Evolutionary conservation across 805 yeast genomes (phyloP).

Genomic region (Candida silvatica): DNA sequence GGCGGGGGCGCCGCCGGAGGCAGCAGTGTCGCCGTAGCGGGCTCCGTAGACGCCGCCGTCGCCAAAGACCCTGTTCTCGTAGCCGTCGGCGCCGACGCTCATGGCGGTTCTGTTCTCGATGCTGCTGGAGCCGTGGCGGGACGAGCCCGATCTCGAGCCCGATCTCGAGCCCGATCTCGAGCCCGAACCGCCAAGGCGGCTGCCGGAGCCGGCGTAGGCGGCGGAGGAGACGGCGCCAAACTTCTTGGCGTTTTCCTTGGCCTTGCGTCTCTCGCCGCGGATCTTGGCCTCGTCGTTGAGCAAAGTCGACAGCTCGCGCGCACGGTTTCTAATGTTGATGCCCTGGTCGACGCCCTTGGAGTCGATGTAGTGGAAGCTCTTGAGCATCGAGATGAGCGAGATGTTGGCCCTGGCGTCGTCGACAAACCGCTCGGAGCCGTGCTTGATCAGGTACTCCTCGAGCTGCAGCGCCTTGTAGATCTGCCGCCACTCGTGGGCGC

Average conservation of each 20-base stretch:
- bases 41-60: slow-evolving; percentile 68
- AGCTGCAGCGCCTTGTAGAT: slow-evolving; percentile 90
- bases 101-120: slow-evolving; percentile 24
- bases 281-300: slow-evolving; percentile 70
- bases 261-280: slow-evolving; percentile 81
- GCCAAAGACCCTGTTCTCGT: slow-evolving; percentile 49
- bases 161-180: slow-evolving; percentile 25
- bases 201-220: slow-evolving; percentile 13
- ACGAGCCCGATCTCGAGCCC: no score
- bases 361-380: slow-evolving; percentile 89
- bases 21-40: slow-evolving; percentile 51
- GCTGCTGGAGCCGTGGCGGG: slow-evolving; percentile 5
- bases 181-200: slow-evolving; percentile 4
- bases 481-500: slow-evolving; percentile 97
- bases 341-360: slow-evolving; percentile 95
- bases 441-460: slow-evolving; percentile 82
- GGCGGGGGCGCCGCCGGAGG: slow-evolving; percentile 25
- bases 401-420: slow-evolving; percentile 84
- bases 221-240: slow-evolving; percentile 56
- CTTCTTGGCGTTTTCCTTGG: slow-evolving; percentile 78
- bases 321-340: slow-evolving; percentile 84
- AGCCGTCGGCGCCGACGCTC: slow-evolving; percentile 36
- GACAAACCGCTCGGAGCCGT: slow-evolving; percentile 91
- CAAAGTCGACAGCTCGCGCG: slow-evolving; percentile 64
- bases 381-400: slow-evolving; percentile 76